Base-by-base conservation (phyloP, 2,329 filamentous ascomycete genomes). In the Fusarium humuli region DNA sequence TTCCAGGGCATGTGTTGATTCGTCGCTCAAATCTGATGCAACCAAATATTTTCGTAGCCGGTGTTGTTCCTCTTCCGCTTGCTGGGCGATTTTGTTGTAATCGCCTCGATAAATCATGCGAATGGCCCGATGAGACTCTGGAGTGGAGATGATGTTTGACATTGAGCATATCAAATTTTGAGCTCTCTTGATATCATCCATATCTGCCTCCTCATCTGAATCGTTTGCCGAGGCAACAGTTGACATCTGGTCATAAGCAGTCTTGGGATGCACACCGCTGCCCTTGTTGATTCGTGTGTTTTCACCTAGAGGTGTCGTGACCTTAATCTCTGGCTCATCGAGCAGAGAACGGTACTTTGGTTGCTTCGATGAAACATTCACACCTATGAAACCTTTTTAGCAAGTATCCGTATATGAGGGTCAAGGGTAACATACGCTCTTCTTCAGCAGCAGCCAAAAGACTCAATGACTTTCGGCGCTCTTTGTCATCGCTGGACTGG, bases 11-110 rank as follows among this genome's bases (percentile, higher is more conserved):
- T 98, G 97, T 9, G 93, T 93, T 7, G 95, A 94, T 81, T 99
- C 96, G 40, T 96, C 93, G 73, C 94, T 98, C 6, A 98, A 83
- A 79, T 99, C 96, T 0, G 94, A 98, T 5, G 96, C 95, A n/a
- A 98, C 94, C 18, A 99, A 83, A 77, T 98, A 99, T 75, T 96
- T 97, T 56, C 96, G 88, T 65, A 95, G 88, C 56, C 92, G 89
- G 52, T 92, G 89, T 52, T 93, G 86, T 55, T 94, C 93, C 14
- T 93, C 91, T 60, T 94, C 90, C 0, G 92, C 92, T 75, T 94
- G 90, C 70, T 91, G 87, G 45, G 92, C 90, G 71, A 97, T 91
- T 72, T 89, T 87, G 52, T 83, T 82, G 77, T 93, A 98, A 72
- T 98, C 93, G 41, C 96, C 96, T 16, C 96, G 91, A 70, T 97